Evolutionary conservation across 768 basidiomycete species (phyloP).

Genomic region (Rhodosporidiobolus odoratus): DNA sequence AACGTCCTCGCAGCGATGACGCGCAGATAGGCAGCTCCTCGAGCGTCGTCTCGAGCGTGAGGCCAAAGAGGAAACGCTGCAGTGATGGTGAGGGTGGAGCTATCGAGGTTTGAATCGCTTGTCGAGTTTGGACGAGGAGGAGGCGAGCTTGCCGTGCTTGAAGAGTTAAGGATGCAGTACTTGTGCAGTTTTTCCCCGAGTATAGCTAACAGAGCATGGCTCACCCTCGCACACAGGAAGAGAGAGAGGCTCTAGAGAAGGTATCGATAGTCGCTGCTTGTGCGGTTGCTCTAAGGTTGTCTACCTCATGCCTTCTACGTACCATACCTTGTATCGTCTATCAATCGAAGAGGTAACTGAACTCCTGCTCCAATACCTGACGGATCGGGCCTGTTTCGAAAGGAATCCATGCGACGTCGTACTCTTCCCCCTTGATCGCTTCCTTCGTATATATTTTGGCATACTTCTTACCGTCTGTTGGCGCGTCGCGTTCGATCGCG

Average conservation of each 20-base stretch:
- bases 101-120: background rate
- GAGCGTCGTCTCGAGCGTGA: too few species aligned
- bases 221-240: too few species aligned
- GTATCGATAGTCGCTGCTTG: too few species aligned
- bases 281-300: background rate
- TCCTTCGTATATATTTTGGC: conserved; percentile 36
- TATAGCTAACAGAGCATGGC: too few species aligned
- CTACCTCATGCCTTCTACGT: background rate
- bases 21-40: too few species aligned
- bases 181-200: too few species aligned
- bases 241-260: too few species aligned
- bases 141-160: too few species aligned
- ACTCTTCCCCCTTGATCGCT: conserved; percentile 20
- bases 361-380: conserved; percentile 13
- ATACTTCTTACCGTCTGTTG: conserved; percentile 12
- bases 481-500: conserved; percentile 17
- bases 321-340: background rate
- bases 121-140: too few species aligned
- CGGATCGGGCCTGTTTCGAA: conserved; percentile 19
- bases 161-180: too few species aligned
- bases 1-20: too few species aligned
- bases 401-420: conserved; percentile 22
- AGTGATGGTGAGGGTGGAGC: background rate
- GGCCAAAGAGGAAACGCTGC: background rate
- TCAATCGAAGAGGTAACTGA: conserved; percentile 11